Conservation (phyloP, 768 basidiomycete genomes). For the Boletus vinaceobasis region DNA sequence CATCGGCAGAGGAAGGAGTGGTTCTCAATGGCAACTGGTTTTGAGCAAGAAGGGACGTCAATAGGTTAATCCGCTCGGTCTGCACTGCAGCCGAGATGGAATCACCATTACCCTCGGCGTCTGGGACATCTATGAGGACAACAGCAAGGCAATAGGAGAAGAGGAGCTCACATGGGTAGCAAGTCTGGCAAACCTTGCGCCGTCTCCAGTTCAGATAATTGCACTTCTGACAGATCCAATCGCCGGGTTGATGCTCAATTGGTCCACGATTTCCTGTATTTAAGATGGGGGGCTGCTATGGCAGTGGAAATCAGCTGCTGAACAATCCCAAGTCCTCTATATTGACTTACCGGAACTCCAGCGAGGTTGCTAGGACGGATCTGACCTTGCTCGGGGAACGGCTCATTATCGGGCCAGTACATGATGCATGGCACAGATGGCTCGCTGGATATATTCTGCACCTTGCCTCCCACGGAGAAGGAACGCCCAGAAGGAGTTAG, state of each 20-base stretch:
- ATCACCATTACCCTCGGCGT: conserved; percentile 86
- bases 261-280: conserved; percentile 89
- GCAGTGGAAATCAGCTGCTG: neutral
- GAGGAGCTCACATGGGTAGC: conserved; percentile 66
- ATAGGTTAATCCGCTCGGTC: conserved; percentile 76
- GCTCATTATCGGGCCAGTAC: conserved; percentile 91
- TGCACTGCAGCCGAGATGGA: conserved; percentile 83
- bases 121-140: conserved; percentile 34
- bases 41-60: conserved; percentile 69
- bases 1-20: conserved; percentile 15
- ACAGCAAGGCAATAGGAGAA: conserved; percentile 6
- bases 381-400: conserved; percentile 76
- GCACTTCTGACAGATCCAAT: conserved; percentile 82
- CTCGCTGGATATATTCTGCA: conserved; percentile 75
- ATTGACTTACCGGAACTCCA: conserved; percentile 49
- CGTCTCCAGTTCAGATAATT: conserved; percentile 87
- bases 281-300: conserved; percentile 77
- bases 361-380: conserved; percentile 58
- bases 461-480: conserved; percentile 72
- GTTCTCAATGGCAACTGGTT: conserved; percentile 37
- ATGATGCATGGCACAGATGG: conserved; percentile 73
- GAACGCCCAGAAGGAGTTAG: conserved; percentile 82
- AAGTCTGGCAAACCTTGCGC: conserved; percentile 87
- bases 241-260: conserved; percentile 80
- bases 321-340: neutral